These are phyloP conservation scores for Acer campestre DNA, from an alignment of 345 rosid species.

Conservation along the genomic window DNA sequence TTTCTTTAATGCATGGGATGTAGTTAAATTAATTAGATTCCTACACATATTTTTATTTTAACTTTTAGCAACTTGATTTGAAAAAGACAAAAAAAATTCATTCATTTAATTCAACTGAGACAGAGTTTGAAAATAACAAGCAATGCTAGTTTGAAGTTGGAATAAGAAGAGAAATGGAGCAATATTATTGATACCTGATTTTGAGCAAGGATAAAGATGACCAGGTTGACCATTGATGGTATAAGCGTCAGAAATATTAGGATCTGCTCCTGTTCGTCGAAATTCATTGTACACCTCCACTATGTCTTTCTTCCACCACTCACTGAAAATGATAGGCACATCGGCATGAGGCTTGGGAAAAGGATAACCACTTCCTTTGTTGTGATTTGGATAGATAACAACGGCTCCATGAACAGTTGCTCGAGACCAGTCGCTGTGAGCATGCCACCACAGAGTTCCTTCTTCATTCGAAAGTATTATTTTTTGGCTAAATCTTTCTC, in stretches of 20 bases:
- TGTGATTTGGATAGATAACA: conserved; percentile 27
- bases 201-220: conserved; percentile 41
- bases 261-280: conserved; percentile 25
- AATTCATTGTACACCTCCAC: conserved; percentile 9
- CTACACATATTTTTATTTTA: too few species aligned
- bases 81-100: too few species aligned
- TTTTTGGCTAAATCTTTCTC: conserved; percentile 28
- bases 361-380: conserved; percentile 30
- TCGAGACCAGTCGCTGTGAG: conserved; percentile 41
- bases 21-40: too few species aligned
- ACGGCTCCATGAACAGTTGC: conserved; percentile 45
- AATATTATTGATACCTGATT: conserved; percentile 16
- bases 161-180: neutral
- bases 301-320: conserved; percentile 45
- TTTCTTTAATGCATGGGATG: too few species aligned
- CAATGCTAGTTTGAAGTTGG: neutral
- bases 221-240: conserved; percentile 55
- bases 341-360: conserved; percentile 30
- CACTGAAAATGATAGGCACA: conserved; percentile 40
- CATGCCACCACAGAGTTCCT: conserved; percentile 43
- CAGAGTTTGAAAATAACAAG: too few species aligned
- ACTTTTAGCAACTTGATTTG: too few species aligned
- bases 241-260: conserved; percentile 38
- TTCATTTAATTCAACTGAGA: too few species aligned
- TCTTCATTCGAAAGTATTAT: conserved; percentile 31